Conservation (phyloP, 768 basidiomycete species). For the Leccinum arenicola region DNA sequence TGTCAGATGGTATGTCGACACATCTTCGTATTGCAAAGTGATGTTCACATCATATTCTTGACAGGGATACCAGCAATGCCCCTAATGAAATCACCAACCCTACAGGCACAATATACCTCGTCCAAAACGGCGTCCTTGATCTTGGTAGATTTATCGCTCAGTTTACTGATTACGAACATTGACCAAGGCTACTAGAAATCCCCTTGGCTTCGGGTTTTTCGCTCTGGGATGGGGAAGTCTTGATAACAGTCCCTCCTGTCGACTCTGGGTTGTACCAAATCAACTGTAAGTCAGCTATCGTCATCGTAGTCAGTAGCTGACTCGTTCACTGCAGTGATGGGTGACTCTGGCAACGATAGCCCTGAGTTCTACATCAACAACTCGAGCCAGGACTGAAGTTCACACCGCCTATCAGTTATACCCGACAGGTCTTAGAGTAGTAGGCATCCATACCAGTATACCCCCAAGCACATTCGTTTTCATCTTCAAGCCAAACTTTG, state of each 20-base stretch:
- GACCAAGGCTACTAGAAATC: constrained; percentile 17
- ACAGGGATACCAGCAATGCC: constrained; percentile 30
- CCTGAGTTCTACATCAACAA: constrained; percentile 23
- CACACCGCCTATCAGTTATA: not conserved
- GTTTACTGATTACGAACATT: not conserved
- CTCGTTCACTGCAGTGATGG: constrained; percentile 27
- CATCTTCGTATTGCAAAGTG: not conserved
- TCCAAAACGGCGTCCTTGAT: constrained; percentile 19
- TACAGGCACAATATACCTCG: constrained; percentile 28
- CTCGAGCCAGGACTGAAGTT: not conserved
- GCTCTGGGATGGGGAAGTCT: constrained; percentile 26
- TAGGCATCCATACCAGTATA: not conserved
- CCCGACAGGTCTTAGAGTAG: not conserved
- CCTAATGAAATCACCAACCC: constrained; percentile 34
- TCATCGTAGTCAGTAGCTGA: not conserved
- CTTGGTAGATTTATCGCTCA: constrained; percentile 20
- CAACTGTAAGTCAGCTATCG: constrained; percentile 24
- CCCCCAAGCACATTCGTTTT: not conserved
- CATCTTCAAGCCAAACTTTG: not conserved
- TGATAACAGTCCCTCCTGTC: constrained; percentile 31
- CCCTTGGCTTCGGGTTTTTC: constrained; percentile 27
- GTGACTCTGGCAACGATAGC: constrained; percentile 33
- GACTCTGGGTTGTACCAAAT: constrained; percentile 31
- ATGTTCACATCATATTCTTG: not conserved
- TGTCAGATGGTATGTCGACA: constrained; percentile 29